Base-by-base conservation (phyloP, 1,284 basidiomycete species). In the Abortiporus biennis region DNA sequence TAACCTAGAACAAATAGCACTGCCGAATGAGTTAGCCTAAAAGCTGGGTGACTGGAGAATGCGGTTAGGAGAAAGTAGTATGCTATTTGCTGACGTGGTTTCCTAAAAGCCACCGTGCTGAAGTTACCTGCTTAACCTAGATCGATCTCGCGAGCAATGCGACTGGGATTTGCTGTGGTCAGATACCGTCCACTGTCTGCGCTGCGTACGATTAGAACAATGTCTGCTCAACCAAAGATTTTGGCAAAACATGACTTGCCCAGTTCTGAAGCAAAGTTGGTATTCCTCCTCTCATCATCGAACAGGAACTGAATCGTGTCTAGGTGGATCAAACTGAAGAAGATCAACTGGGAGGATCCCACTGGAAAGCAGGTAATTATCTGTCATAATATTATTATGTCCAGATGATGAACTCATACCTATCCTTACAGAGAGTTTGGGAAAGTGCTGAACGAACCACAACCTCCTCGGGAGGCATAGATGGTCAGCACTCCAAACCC, bases 401-500 rank as follows among this genome's bases (percentile, higher is more conserved):
- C 17, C 9, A 4, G 23, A 24, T 42, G 9, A 25, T 8, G n/a
- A 19, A 5, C 25, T 32, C 17, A 21, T 11, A 9, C 9, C 16
- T 32, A 19, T 9, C 25, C 36, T n/a, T 32, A 23, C 47, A 92
- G 85, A 71, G 92, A 42, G 54, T 74, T 31, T 95, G 92, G 92
- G 93, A 96, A 62, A 81, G 71, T 45, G 91, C 91, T 12, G 80
- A 88, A 53, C 72, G 92, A 24, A 84, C 78, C 55, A 92, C 88
- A 8, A 72, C 86, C 31, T 74, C 76, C 35, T 68, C 76, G 11
- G 76, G 78, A 11, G 89, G 83, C 0, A 76, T 92, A 40, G 92
- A 95, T 66, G 89, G 90, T 90, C 37, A 34, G 62, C 48, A 17
- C 2, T 29, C 33, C 36, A 19, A 37, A 11, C 16, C 11, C 9